Conservation (phyloP, 257 asterid genomes). For the Przewalskia tangutica region DNA sequence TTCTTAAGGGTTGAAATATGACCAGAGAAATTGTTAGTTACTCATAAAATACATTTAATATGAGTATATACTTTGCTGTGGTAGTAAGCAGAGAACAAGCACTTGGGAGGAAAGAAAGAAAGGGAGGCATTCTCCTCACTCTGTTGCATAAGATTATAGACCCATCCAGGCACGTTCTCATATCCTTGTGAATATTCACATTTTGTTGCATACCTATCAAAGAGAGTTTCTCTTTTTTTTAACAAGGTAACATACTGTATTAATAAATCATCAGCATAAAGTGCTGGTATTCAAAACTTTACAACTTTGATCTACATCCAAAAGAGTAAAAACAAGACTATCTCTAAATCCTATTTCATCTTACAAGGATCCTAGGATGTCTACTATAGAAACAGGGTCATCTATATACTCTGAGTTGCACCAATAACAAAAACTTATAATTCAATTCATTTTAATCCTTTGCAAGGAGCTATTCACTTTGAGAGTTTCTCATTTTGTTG, state of each 20-base stretch:
- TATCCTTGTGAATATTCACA: neutral
- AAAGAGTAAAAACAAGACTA: no score
- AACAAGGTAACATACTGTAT: no score
- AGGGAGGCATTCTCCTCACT: neutral
- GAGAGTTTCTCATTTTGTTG: neutral
- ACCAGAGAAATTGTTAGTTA: neutral
- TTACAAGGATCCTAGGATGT: no score
- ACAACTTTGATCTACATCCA: no score
- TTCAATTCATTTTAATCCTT: no score
- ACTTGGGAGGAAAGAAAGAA: neutral
- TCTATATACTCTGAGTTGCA: no score
- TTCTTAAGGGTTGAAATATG: neutral
- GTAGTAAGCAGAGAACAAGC: neutral
- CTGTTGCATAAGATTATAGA: neutral
- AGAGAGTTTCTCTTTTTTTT: neutral
- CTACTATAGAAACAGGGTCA: no score
- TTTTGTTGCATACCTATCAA: neutral
- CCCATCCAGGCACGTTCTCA: neutral
- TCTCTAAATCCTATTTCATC: no score
- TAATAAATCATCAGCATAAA: no score
- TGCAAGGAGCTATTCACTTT: no score
- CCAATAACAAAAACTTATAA: no score
- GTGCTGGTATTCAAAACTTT: no score
- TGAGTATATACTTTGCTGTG: neutral
- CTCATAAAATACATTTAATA: neutral